Evolutionary conservation across 208 protist species (phyloP).

Genomic region (Wallacemonas sp.): DNA sequence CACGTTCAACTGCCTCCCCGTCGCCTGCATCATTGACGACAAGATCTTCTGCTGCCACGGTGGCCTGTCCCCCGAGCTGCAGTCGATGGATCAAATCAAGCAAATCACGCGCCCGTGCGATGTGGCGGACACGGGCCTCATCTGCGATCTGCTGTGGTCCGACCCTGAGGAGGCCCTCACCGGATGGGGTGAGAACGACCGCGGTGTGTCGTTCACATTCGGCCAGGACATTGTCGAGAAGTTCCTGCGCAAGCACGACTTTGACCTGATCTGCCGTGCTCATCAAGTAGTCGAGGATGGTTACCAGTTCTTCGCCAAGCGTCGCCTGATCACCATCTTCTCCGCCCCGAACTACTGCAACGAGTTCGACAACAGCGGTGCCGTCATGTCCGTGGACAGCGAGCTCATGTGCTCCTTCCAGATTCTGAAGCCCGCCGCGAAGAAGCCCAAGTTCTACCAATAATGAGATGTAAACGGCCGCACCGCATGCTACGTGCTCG

Average conservation of each 20-base stretch:
- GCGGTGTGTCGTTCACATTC: constrained; percentile 93
- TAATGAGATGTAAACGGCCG: constrained; percentile 26
- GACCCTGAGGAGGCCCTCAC: constrained; percentile 97
- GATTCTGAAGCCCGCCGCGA: constrained; percentile 93
- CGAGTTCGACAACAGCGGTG: constrained; percentile 98
- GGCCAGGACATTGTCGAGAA: constrained; percentile 92
- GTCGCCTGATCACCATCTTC: constrained; percentile 97
- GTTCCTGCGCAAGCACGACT: constrained; percentile 96
- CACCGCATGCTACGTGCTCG: too few relatives aligned
- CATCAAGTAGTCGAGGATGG: constrained; percentile 97
- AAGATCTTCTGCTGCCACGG: constrained; percentile 99
- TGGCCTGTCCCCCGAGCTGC: constrained; percentile 97
- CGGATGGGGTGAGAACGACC: constrained; percentile 93
- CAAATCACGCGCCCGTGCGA: constrained; percentile 97
- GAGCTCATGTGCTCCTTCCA: constrained; percentile 99
- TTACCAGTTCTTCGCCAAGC: constrained; percentile 97
- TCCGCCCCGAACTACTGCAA: constrained; percentile 99
- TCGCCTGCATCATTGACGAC: constrained; percentile 99
- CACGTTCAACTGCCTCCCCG: constrained; percentile 99
- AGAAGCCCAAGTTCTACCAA: constrained; percentile 89
- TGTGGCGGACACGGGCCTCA: constrained; percentile 98
- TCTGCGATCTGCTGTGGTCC: constrained; percentile 99
- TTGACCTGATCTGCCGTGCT: constrained; percentile 96
- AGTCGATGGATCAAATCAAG: constrained; percentile 96
- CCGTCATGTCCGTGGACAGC: constrained; percentile 98